Evolutionary conservation across 2,329 filamentous ascomycete species (phyloP), one percentile per base, ranked within the genome.

Genomic region (Penicillium vulpinum): DNA sequence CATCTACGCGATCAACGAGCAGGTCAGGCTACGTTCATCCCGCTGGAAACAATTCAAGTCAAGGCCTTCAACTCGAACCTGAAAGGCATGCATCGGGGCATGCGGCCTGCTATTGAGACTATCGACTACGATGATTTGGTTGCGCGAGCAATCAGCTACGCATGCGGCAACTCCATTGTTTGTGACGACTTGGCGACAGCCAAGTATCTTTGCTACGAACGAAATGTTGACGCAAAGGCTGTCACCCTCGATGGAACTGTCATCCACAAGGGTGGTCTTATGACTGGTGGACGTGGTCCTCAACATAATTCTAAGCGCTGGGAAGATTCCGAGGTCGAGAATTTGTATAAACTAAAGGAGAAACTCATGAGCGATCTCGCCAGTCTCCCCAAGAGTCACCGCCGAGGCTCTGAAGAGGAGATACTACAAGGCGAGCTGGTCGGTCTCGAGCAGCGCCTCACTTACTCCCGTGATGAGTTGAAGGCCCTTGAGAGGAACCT

Each of bases 11-110:
- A 96, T 62, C 91, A 97, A 71, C 87, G 91, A 54, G 88, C 90
- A 52, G 85, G 89, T 7, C 91, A 92, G 56, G 91, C 94, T 76
- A 97, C 91, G 1, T 97, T 99, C 74, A 92, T 97, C 61, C 94
- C 94, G 1, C 82, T 99, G 18, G 94, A 99, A 79, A 97, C 96
- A 51, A 96, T 99, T 73, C 95, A 97, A 70, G 92, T 97, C 70
- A 92, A 91, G 72, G 87, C 91, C 11, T 85, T 94, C 57, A 96
- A 96, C 71, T 90, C 91, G 5, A 92, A 91, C 58, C 81, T 99
- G 63, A 97, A 97, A 76, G 91, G 92, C 28, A 88, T 96, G 73
- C 84, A 90, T 54, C 89, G 90, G 38, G 91, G 90, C 44, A 87
- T 87, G 74, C 87, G 93, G 8, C 83, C 97, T 56, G 95, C 93